Percentiles rank a stretch among this genome's conserved stretches.
Evolutionary conservation across 1,284 basidiomycete genomes (phyloP).

Genomic region (Coriolopsis trogii): DNA sequence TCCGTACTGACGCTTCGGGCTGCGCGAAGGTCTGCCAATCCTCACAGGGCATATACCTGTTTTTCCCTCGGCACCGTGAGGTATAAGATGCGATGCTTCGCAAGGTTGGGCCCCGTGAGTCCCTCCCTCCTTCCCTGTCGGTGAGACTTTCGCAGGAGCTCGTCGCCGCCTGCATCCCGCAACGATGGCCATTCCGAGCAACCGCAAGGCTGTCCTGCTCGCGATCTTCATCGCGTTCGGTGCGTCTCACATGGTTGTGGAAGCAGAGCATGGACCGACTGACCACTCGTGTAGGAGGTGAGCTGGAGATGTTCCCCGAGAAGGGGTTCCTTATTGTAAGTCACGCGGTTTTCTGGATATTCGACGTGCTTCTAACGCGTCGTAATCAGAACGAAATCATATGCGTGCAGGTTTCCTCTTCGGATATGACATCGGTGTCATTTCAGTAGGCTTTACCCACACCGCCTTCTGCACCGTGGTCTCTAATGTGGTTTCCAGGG

Average conservation of each 20-base stretch:
- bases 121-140: conserved; percentile 14
- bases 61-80: conserved; percentile 13
- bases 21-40: conserved; percentile 6
- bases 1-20: conserved; percentile 11
- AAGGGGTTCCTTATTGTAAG: conserved; percentile 11
- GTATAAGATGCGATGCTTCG: conserved; percentile 15
- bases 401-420: conserved; percentile 54
- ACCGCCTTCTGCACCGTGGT: background rate
- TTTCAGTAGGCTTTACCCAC: conserved; percentile 41
- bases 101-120: conserved; percentile 17
- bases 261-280: background rate
- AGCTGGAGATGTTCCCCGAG: background rate
- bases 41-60: too few species aligned
- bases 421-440: conserved; percentile 75
- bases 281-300: conserved; percentile 30
- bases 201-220: conserved; percentile 59
- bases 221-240: conserved; percentile 64
- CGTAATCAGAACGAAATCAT: conserved; percentile 4
- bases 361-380: background rate
- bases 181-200: conserved; percentile 50
- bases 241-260: conserved; percentile 22
- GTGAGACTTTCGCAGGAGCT: background rate
- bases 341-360: background rate
- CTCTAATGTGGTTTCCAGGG: conserved; percentile 48
- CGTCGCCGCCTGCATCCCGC: background rate